Base-by-base conservation (phyloP, 2,329 filamentous ascomycete genomes). In the Calycina herbarum region DNA sequence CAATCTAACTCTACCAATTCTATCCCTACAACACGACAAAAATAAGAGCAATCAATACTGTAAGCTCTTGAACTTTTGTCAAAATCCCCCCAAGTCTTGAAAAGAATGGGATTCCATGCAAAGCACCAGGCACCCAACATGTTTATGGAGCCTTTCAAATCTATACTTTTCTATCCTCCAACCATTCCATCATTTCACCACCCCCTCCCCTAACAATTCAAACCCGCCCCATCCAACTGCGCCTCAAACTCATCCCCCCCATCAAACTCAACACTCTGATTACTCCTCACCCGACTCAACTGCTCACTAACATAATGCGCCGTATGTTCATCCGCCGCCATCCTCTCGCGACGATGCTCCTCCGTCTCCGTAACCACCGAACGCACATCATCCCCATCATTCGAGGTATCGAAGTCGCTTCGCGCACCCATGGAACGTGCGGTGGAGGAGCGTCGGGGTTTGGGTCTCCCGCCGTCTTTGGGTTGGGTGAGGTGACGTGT, bases 281-380 rank as follows among this genome's bases (percentile, higher is more conserved):
- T 80, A 67, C 84, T 87, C 75, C 85, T 88, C 73, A 95, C 89
- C 64, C 89, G 83, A 77, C 89, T 84, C 65, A 97, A 82, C 79
- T 97, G 91, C 69, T 93, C 90, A 35, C 86, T 88, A 64, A 97
- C 90, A 76, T 96, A 97, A 70, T 87, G 85, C 67, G 92, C 89
- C 74, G 96, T 86, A 71, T 95, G 91, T 64, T 85, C 82, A 73
- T 93, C 85, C 0, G 87, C 86, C 73, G 87, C 83, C 40, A 75
- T 76, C 33, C 82, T 80, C 71, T 85, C 79, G 64, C 79, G 79
- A 62, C 79, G 71, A 59, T 80, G 78, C 45, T 85, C 85, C n/a
- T 84, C 82, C 56, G 83, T 79, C 13, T 85, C 80, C 61, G 83
- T 80, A 24, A 79, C 80, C 56, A 87, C 85, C 77, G 71, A 72